Conservation (phyloP, 108 stramenopile species). For the Fragilaria radians region DNA sequence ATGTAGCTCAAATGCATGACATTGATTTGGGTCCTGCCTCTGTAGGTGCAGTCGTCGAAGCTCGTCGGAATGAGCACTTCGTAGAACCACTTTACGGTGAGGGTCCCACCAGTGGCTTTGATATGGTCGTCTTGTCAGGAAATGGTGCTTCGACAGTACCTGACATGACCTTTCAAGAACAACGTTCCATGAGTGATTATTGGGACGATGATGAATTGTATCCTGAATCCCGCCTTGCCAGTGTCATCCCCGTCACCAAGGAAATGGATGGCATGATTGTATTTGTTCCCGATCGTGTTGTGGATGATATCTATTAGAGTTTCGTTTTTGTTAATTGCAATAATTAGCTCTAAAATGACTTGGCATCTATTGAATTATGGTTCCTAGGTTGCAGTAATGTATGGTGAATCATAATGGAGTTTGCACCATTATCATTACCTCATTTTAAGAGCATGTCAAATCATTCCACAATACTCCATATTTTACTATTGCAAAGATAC, state of each 20-base stretch:
- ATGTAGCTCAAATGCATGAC: conserved; percentile 64
- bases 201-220: conserved; percentile 89
- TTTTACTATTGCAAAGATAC: conserved; percentile 63
- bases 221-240: conserved; percentile 70
- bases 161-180: conserved; percentile 47
- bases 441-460: no score
- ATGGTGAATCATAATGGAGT: no score
- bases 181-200: conserved; percentile 53
- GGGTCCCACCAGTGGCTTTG: conserved; percentile 77
- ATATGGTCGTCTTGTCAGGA: conserved; percentile 73
- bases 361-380: no score
- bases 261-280: conserved; percentile 89
- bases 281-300: conserved; percentile 83
- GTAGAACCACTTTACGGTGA: conserved; percentile 84
- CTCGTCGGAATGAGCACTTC: conserved; percentile 56
- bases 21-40: conserved; percentile 77
- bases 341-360: no score
- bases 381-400: no score
- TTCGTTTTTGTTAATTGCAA: no score
- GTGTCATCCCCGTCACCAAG: conserved; percentile 53
- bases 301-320: conserved; percentile 73
- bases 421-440: no score
- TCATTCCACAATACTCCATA: no score
- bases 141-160: conserved; percentile 49
- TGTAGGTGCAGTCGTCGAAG: conserved; percentile 39